Conservation (phyloP, 768 basidiomycete species). For the Tephrocybe sp. region DNA sequence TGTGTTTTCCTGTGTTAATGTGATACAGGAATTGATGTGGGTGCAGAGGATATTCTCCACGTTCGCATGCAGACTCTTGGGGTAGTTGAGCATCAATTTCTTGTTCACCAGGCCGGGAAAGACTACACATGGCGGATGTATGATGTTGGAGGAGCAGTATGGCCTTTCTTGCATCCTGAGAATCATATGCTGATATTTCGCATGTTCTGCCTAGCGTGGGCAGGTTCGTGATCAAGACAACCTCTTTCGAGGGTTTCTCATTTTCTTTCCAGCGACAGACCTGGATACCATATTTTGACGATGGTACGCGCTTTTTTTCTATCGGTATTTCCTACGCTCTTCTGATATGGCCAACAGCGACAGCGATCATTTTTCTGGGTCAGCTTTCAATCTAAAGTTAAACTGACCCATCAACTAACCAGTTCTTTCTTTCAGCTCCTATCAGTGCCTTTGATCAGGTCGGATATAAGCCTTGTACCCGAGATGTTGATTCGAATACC, state of each 20-base stretch:
- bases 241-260: neutral
- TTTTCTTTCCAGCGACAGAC: conserved; percentile 52
- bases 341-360: conserved; percentile 39
- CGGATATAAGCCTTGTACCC: neutral
- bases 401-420: neutral
- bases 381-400: conserved; percentile 4
- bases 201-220: conserved; percentile 40
- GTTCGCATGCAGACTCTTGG: conserved; percentile 81
- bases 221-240: conserved; percentile 41
- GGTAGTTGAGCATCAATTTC: conserved; percentile 70
- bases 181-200: neutral
- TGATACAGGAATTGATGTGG: neutral
- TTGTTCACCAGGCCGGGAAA: conserved; percentile 55
- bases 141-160: conserved; percentile 79
- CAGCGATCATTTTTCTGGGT: conserved; percentile 77
- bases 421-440: conserved; percentile 43
- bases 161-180: conserved; percentile 25
- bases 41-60: conserved; percentile 68
- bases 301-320: conserved; percentile 48
- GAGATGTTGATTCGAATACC: neutral
- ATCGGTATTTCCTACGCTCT: neutral
- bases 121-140: conserved; percentile 74
- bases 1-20: conserved; percentile 23
- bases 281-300: conserved; percentile 84
- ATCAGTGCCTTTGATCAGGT: conserved; percentile 82